These are phyloP conservation scores for Hirsutella thompsonii DNA, from an alignment of 2,329 filamentous ascomycete genomes.

Conservation along the genomic window DNA sequence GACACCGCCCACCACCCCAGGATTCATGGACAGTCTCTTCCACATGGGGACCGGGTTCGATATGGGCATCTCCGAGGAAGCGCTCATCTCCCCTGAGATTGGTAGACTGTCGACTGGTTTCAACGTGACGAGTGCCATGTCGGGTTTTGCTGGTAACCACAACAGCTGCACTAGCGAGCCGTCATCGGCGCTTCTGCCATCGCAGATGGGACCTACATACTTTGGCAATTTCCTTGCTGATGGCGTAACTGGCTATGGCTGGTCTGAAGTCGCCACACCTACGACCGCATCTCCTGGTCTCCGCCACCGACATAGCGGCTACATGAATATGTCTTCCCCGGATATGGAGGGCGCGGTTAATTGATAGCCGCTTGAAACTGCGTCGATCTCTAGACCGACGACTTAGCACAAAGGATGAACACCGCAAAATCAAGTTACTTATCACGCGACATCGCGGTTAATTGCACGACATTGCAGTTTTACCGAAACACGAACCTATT, in stretches of 20 bases:
- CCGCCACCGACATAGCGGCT: not conserved
- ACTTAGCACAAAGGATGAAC: no score
- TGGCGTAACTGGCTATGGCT: conserved; percentile 35
- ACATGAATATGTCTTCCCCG: not conserved
- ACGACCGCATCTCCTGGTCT: conserved; percentile 10
- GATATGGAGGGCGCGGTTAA: not conserved
- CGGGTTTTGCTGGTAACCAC: conserved; percentile 30
- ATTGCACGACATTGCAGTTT: no score
- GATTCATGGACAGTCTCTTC: conserved; percentile 28
- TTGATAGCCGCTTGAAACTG: not conserved
- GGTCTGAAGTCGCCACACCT: conserved; percentile 30
- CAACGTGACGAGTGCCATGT: conserved; percentile 27
- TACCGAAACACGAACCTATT: no score
- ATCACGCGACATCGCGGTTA: no score
- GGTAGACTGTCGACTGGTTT: conserved; percentile 32
- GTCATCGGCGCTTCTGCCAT: conserved; percentile 31
- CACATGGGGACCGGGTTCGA: conserved; percentile 26
- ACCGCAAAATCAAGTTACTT: no score
- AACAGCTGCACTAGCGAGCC: conserved; percentile 25
- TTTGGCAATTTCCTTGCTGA: conserved; percentile 19
- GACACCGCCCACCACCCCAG: conserved; percentile 41
- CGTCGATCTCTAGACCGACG: no score
- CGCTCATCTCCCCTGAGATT: conserved; percentile 33
- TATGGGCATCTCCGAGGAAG: conserved; percentile 30
- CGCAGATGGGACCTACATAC: conserved; percentile 28